These are phyloP conservation scores for Nannochloropsis gaditana DNA, from an alignment of 108 stramenopile species.

Conservation along the genomic window DNA sequence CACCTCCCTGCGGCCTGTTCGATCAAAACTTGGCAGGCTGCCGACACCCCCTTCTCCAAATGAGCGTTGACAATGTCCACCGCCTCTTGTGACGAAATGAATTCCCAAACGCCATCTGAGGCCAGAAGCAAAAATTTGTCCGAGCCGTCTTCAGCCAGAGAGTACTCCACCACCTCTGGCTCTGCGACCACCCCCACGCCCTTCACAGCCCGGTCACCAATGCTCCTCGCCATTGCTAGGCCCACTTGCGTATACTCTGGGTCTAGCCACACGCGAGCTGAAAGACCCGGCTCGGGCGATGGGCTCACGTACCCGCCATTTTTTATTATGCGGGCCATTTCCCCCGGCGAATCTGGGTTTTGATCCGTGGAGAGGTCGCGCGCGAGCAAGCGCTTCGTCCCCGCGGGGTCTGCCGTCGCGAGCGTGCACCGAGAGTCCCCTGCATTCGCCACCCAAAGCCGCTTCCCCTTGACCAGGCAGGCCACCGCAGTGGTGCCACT, in stretches of 20 bases:
- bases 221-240: constrained; percentile 56
- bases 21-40: constrained; percentile 63
- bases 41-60: constrained; percentile 24
- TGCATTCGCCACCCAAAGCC: constrained; percentile 69
- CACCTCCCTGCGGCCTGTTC: constrained; percentile 75
- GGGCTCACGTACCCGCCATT: constrained; percentile 85
- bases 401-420: constrained; percentile 49
- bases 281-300: constrained; percentile 76
- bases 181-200: constrained; percentile 56
- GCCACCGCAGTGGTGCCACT: constrained; percentile 86
- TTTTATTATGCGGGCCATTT: constrained; percentile 64
- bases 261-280: constrained; percentile 85
- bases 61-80: constrained; percentile 43
- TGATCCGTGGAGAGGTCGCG: constrained; percentile 73
- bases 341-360: constrained; percentile 71
- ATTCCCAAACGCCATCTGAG: constrained; percentile 95
- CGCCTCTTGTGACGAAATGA: constrained; percentile 64
- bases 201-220: constrained; percentile 59
- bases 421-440: constrained; percentile 88
- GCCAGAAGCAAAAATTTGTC: constrained; percentile 83
- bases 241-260: constrained; percentile 76
- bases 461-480: constrained; percentile 64
- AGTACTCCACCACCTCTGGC: constrained; percentile 61
- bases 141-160: constrained; percentile 28
- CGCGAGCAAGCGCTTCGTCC: constrained; percentile 36